Conservation (phyloP, 495 filamentous ascomycete species). For the Podospora tetraspora region DNA sequence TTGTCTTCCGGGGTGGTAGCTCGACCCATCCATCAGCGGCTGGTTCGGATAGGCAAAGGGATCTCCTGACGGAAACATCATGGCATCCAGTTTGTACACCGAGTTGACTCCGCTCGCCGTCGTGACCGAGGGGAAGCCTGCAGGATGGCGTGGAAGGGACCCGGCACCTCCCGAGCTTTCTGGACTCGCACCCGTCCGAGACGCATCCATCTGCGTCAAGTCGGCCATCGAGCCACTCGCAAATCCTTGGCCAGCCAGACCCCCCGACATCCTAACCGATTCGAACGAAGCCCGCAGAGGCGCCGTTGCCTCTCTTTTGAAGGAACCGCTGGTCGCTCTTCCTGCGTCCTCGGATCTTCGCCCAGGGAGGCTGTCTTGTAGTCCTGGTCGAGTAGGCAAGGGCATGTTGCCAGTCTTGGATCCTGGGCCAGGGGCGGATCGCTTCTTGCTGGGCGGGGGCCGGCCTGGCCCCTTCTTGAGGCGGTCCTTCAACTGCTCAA, state of each 20-base stretch:
- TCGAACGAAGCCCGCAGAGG: slow-evolving; percentile 31
- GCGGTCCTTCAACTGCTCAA: slow-evolving; percentile 72
- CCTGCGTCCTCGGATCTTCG: slow-evolving; percentile 48
- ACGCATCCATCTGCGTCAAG: slow-evolving; percentile 30
- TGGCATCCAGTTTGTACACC: slow-evolving; percentile 69
- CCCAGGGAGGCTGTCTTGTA: slow-evolving; percentile 24
- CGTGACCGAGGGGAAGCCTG: slow-evolving; percentile 26
- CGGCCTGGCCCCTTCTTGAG: slow-evolving; percentile 46
- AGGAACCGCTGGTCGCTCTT: slow-evolving; percentile 33
- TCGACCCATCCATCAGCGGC: slow-evolving; percentile 58
- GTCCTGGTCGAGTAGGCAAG: slow-evolving; percentile 22
- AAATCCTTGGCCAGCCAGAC: slow-evolving; percentile 24
- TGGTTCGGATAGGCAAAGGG: slow-evolving; percentile 88
- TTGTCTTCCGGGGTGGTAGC: slow-evolving; percentile 20
- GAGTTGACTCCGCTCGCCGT: slow-evolving; percentile 37
- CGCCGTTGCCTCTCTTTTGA: slow-evolving; percentile 25
- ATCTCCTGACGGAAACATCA: slow-evolving; percentile 91
- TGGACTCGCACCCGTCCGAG: slow-evolving; percentile 20
- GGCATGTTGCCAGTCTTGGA: slow-evolving; percentile 30
- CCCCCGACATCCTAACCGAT: slow-evolving; percentile 16
- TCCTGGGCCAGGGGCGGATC: slow-evolving; percentile 51
- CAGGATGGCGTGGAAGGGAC: slow-evolving; percentile 17
- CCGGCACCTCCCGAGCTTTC: slow-evolving; percentile 23
- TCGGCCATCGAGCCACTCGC: slow-evolving; percentile 25
- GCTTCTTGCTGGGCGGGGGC: slow-evolving; percentile 48